phyloP scores from a whole-genome alignment of 176 grass and related monocot genomes.

The Aegilops longissima region DNA sequence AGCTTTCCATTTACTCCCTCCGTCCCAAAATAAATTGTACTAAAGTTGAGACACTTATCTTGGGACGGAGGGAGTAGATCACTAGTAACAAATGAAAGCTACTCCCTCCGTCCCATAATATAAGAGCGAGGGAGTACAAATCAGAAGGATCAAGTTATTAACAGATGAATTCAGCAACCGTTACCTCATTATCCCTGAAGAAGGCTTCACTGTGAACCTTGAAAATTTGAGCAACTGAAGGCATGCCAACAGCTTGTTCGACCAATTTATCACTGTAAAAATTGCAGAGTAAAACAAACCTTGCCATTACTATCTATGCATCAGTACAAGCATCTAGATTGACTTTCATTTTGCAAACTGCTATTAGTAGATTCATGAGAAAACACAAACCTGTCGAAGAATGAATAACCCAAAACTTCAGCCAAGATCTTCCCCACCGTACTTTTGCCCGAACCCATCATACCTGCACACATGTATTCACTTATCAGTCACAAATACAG shows the following conservation, averaged over 20 bases:
- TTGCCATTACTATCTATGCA: conserved; percentile 8
- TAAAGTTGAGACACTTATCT: too few species aligned
- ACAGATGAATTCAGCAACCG: neutral
- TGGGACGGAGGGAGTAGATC: neutral
- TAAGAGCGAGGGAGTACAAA: neutral
- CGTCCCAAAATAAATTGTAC: too few species aligned
- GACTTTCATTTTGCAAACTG: neutral
- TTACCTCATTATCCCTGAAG: conserved; percentile 97
- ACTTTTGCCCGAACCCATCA: conserved; percentile 99
- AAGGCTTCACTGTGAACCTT: conserved; percentile 90
- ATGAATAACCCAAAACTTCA: conserved; percentile 93
- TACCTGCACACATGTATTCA: conserved; percentile 49
- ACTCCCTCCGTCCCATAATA: too few species aligned
- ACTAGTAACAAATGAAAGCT: neutral
- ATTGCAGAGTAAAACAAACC: conserved; percentile 19
- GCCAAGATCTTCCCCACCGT: conserved; percentile 93
- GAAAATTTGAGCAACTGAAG: conserved; percentile 96
- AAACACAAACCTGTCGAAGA: conserved; percentile 89
- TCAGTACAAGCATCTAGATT: neutral
- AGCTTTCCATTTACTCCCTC: neutral
- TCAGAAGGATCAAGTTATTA: conserved; percentile 10
- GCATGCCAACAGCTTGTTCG: conserved; percentile 86
- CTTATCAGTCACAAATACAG: conserved; percentile 21
- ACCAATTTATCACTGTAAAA: conserved; percentile 92
- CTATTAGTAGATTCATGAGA: conserved; percentile 4